These are phyloP conservation scores for Sonneratia alba DNA, from an alignment of 345 rosid species.

Conservation along the genomic window DNA sequence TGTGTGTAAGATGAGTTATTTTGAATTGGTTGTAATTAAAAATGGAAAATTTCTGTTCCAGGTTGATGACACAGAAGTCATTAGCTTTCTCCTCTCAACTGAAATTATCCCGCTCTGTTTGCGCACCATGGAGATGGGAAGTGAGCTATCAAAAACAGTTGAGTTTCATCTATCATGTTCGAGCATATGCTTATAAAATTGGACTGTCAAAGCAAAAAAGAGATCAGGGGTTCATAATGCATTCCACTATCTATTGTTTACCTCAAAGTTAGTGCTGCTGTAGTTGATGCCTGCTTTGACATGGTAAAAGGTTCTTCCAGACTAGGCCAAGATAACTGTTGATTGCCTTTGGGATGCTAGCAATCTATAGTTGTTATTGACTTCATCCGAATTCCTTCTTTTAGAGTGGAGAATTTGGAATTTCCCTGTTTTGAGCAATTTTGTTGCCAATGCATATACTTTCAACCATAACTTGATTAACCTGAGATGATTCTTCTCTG, in stretches of 20 bases:
- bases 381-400: no score
- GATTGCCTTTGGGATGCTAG: no score
- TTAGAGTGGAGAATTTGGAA: no score
- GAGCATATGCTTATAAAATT: not conserved
- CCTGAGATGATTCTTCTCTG: slow-evolving; percentile 6
- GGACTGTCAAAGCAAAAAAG: not conserved
- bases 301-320: no score
- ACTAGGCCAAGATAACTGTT: no score
- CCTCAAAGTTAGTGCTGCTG: not conserved
- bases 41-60: slow-evolving; percentile 16
- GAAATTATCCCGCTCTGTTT: slow-evolving; percentile 90
- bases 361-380: no score
- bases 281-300: no score
- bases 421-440: not conserved
- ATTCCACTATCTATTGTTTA: not conserved
- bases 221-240: not conserved
- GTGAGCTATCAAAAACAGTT: slow-evolving; percentile 13
- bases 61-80: slow-evolving; percentile 98
- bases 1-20: not conserved
- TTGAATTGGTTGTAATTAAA: not conserved
- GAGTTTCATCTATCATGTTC: not conserved
- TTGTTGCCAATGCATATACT: not conserved
- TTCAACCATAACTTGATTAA: not conserved
- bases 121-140: slow-evolving; percentile 84
- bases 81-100: slow-evolving; percentile 91